These are phyloP conservation scores for Alternaria hordeiaustralica DNA, from an alignment of 2,329 filamentous ascomycete species.

Conservation along the genomic window DNA sequence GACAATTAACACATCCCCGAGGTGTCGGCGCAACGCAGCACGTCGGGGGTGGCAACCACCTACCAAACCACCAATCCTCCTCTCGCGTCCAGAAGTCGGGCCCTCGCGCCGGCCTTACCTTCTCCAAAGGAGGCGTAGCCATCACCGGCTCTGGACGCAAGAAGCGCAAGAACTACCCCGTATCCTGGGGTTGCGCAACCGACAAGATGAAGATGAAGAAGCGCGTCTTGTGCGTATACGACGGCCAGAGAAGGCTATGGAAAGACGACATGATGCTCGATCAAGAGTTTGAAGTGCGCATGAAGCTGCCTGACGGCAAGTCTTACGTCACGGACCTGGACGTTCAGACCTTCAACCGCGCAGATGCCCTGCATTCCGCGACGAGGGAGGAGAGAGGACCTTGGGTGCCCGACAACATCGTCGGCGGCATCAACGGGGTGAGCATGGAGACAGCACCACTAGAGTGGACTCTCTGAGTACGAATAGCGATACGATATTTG, in stretches of 20 bases:
- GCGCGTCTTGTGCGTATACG: constrained; percentile 90
- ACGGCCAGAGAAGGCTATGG: constrained; percentile 84
- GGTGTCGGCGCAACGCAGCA: constrained; percentile 51
- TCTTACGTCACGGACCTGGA: constrained; percentile 93
- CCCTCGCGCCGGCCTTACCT: constrained; percentile 69
- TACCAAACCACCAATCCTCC: constrained; percentile 47
- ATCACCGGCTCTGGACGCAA: constrained; percentile 71
- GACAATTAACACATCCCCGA: constrained; percentile 59
- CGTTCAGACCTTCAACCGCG: constrained; percentile 84
- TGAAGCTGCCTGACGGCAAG: constrained; percentile 71
- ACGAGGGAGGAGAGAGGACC: constrained; percentile 87
- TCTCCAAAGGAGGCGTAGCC: constrained; percentile 75
- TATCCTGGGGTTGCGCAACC: constrained; percentile 89
- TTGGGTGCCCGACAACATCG: constrained; percentile 77
- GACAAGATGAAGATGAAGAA: constrained; percentile 99
- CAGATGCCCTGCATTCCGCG: constrained; percentile 80
- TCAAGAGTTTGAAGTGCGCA: constrained; percentile 89
- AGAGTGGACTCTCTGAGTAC: constrained; percentile 7
- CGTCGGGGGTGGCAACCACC: constrained; percentile 45
- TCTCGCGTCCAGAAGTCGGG: constrained; percentile 21
- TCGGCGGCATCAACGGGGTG: constrained; percentile 10
- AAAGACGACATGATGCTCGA: constrained; percentile 99
- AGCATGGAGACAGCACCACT: background rate
- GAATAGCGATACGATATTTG: constrained; percentile 5
- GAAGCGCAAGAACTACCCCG: constrained; percentile 91